Evolutionary conservation across 2,329 filamentous ascomycete species (phyloP).

Genomic region (Xylariomycetidae sp.): DNA sequence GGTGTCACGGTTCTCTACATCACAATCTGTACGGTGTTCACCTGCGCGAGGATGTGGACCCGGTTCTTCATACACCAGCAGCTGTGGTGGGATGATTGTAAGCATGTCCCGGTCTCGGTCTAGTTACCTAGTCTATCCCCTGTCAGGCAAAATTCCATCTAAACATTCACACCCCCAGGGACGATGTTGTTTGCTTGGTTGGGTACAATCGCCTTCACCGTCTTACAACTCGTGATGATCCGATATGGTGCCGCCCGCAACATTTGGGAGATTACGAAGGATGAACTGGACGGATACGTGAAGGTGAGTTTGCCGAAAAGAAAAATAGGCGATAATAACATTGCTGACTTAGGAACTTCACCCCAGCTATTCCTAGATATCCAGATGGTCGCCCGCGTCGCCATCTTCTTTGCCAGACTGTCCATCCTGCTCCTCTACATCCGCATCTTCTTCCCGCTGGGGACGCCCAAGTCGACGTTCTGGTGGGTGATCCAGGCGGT

Average conservation of each 20-base stretch:
- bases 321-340: conserved; percentile 1
- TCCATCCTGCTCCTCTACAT: conserved; percentile 19
- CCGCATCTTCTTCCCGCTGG: conserved; percentile 18
- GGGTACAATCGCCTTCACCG: conserved; percentile 12
- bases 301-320: conserved; percentile 1
- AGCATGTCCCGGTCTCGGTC: conserved; percentile 6
- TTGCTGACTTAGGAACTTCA: conserved; percentile 2
- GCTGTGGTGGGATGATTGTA: conserved; percentile 24
- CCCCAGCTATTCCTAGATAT: conserved; percentile 16
- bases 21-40: conserved; percentile 25
- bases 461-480: conserved; percentile 8
- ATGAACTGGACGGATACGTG: conserved; percentile 9
- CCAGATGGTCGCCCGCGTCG: conserved; percentile 17
- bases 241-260: conserved; percentile 14
- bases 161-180: conserved; percentile 6
- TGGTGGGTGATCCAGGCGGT: conserved; percentile 20
- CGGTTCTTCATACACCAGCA: conserved; percentile 17
- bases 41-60: conserved; percentile 13
- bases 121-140: no score
- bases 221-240: conserved; percentile 12
- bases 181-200: conserved; percentile 16
- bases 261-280: conserved; percentile 15
- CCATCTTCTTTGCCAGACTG: conserved; percentile 22
- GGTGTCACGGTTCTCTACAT: conserved; percentile 10
- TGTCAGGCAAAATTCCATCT: not conserved